Conservation (phyloP, 164 flowering plant species). For the Vitis labrusca region DNA sequence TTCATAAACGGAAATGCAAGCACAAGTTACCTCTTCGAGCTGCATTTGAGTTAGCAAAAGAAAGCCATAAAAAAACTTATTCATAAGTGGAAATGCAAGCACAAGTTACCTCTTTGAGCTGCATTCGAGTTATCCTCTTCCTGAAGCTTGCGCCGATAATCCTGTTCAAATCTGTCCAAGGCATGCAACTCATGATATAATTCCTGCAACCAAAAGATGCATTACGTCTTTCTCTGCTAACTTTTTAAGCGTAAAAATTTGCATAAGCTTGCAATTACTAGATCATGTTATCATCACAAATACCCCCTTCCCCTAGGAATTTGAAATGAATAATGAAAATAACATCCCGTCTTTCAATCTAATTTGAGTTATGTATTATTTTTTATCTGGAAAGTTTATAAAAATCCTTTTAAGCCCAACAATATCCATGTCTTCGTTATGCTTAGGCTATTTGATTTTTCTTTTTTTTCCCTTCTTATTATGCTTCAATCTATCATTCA, state of each 20-base stretch:
- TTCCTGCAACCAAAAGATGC: conserved; percentile 55
- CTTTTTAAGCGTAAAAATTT: background rate
- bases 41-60: background rate
- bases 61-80: background rate
- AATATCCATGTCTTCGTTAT: no score
- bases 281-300: conserved; percentile 2
- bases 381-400: no score
- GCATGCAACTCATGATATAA: conserved; percentile 90
- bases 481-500: no score
- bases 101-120: conserved; percentile 56
- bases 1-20: background rate
- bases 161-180: conserved; percentile 89
- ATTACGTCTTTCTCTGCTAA: background rate
- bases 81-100: background rate
- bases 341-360: no score
- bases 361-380: no score
- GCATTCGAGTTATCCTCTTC: conserved; percentile 74
- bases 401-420: no score
- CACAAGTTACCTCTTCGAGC: background rate
- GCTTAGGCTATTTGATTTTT: no score
- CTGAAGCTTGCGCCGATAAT: conserved; percentile 74
- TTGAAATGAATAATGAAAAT: no score
- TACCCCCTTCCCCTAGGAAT: no score
- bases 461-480: no score
- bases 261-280: background rate